A percentile compares a stretch with the other conserved stretches of the same genome.
phyloP scores from a whole-genome alignment of 2,329 filamentous ascomycete species.

The Aspergillus quadricinctus region DNA sequence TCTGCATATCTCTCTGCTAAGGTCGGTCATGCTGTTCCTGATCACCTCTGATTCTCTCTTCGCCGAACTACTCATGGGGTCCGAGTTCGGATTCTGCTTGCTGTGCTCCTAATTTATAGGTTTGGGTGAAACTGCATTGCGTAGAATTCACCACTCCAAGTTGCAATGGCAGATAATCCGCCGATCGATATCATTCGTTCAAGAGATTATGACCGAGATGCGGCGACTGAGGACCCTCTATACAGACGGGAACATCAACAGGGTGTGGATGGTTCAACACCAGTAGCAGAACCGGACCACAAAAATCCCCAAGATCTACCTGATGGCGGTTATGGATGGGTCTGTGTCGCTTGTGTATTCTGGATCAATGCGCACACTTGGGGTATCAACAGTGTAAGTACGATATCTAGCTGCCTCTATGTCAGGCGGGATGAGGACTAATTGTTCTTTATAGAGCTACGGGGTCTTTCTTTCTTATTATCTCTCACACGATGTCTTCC shows the following conservation, averaged over 20 bases:
- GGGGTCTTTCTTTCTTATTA: conserved; percentile 60
- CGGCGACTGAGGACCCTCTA: background rate
- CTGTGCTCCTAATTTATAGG: background rate
- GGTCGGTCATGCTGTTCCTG: background rate
- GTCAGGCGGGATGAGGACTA: background rate
- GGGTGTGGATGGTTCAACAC: background rate
- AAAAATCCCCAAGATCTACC: conserved; percentile 33
- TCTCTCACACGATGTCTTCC: conserved; percentile 52
- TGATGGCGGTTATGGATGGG: conserved; percentile 61
- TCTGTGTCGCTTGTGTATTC: conserved; percentile 52
- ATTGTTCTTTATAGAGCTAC: conserved; percentile 33
- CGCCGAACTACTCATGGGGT: background rate
- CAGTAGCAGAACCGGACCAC: conserved; percentile 20
- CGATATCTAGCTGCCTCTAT: background rate
- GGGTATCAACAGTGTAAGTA: conserved; percentile 63
- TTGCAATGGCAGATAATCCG: conserved; percentile 28
- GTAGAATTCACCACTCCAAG: background rate
- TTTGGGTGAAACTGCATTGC: background rate
- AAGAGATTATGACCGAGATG: conserved; percentile 9
- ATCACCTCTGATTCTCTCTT: background rate
- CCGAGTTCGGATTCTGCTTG: background rate
- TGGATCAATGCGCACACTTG: conserved; percentile 68
- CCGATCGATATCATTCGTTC: conserved; percentile 29
- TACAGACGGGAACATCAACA: conserved; percentile 9
- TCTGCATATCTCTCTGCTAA: background rate